phyloP scores from a whole-genome alignment of 805 yeast genomes.

The Saccharomycopsis oosterbeekiorum region DNA sequence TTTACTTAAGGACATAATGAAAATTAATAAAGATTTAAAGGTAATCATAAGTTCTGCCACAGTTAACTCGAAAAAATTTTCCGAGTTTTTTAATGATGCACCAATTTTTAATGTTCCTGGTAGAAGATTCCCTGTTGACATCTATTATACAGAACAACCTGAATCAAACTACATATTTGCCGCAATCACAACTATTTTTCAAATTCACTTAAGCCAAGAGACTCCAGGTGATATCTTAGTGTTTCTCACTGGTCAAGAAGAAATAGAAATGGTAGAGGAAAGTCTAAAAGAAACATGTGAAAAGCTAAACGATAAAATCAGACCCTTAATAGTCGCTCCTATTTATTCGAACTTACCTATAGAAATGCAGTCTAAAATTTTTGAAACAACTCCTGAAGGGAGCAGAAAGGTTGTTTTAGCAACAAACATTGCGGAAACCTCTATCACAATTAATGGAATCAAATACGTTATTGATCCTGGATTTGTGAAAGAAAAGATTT shows the following conservation, averaged over 20 bases:
- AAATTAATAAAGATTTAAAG: slow-evolving; percentile 57
- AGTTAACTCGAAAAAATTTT: slow-evolving; percentile 79
- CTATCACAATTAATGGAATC: slow-evolving; percentile 93
- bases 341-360: slow-evolving; percentile 87
- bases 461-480: slow-evolving; percentile 93
- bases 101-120: slow-evolving; percentile 91
- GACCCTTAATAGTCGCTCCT: slow-evolving; percentile 65
- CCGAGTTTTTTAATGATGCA: slow-evolving; percentile 69
- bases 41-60: slow-evolving; percentile 89
- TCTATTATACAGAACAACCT: slow-evolving; percentile 74
- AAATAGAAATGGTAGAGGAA: slow-evolving; percentile 76
- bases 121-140: slow-evolving; percentile 83
- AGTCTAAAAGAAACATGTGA: slow-evolving; percentile 53
- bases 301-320: slow-evolving; percentile 50
- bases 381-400: slow-evolving; percentile 75
- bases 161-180: slow-evolving; percentile 89
- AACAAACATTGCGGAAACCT: slow-evolving; percentile 95
- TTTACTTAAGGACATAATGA: slow-evolving; percentile 58
- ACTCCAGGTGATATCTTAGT: slow-evolving; percentile 79
- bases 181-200: slow-evolving; percentile 77
- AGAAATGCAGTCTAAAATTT: slow-evolving; percentile 70
- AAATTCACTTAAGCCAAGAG: slow-evolving; percentile 65
- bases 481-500: slow-evolving; percentile 84
- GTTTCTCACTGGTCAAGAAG: slow-evolving; percentile 93
- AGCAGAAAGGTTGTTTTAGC: slow-evolving; percentile 85